Percentiles rank a stretch among this genome's conserved stretches.
phyloP scores from a whole-genome alignment of 192 early-diverging fungal species.

The Coemansia sp. region DNA sequence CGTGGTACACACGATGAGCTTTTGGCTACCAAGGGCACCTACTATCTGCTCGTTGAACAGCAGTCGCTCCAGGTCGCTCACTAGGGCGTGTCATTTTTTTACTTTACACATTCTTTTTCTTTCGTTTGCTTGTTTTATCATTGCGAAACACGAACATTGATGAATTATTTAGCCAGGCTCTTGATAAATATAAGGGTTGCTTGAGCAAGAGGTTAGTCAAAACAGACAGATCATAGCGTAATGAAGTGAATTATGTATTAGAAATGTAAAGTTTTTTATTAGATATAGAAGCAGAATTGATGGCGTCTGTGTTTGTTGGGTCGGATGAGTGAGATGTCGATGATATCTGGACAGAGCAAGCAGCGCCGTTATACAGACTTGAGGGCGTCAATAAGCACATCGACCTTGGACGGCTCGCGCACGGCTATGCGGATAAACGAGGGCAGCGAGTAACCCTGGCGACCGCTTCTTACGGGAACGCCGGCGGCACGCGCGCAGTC shows the following conservation, averaged over 20 bases:
- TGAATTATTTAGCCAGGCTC: neutral
- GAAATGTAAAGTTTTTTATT: too few species aligned
- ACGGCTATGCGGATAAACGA: constrained; percentile 79
- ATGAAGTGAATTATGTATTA: too few species aligned
- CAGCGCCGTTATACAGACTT: constrained; percentile 26
- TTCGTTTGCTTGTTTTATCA: neutral
- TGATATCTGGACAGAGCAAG: neutral
- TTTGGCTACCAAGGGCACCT: constrained; percentile 57
- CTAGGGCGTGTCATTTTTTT: constrained; percentile 1
- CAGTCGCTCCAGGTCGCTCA: constrained; percentile 58
- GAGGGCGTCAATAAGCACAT: constrained; percentile 74
- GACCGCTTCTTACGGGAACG: constrained; percentile 81
- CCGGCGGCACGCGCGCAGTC: constrained; percentile 69
- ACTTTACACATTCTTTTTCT: neutral
- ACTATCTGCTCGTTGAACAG: constrained; percentile 62
- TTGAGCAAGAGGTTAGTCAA: too few species aligned
- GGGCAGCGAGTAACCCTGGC: constrained; percentile 71
- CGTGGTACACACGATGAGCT: constrained; percentile 67
- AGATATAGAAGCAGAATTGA: neutral
- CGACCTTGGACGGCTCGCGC: constrained; percentile 67
- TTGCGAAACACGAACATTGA: neutral
- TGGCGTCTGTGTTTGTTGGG: neutral
- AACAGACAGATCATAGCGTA: too few species aligned
- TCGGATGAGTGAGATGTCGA: neutral
- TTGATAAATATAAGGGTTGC: too few species aligned